A percentile compares a stretch with the other conserved stretches of the same genome.
Conservation (phyloP, 1,284 basidiomycete species). For the Athelia sp. region DNA sequence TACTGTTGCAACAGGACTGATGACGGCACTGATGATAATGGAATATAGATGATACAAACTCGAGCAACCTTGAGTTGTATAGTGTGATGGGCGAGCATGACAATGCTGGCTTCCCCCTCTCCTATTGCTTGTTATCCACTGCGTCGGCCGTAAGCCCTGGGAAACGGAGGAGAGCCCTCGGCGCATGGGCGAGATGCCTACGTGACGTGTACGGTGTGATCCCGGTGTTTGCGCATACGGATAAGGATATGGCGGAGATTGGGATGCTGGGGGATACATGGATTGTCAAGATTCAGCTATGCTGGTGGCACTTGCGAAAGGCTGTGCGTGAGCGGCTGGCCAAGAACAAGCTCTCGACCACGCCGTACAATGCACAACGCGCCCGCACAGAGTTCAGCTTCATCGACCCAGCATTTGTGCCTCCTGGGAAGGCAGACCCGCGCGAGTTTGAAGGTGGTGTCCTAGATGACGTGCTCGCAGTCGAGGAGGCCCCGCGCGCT, state of each 20-base stretch:
- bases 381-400: slow-evolving; percentile 19
- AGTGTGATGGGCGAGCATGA: slow-evolving; percentile 23
- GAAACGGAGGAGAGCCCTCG: slow-evolving; percentile 18
- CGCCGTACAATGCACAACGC: slow-evolving; percentile 17
- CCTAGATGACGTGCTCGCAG: too few species aligned
- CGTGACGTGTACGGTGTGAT: slow-evolving; percentile 16
- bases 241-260: slow-evolving; percentile 30
- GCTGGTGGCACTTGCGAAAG: slow-evolving; percentile 21
- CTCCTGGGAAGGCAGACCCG: slow-evolving; percentile 10
- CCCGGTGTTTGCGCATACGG: slow-evolving; percentile 18
- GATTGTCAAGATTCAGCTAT: slow-evolving; percentile 20
- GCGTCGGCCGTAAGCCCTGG: slow-evolving; percentile 15
- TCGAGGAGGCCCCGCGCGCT: too few species aligned
- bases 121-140: slow-evolving; percentile 25
- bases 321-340: slow-evolving; percentile 16
- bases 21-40: not conserved
- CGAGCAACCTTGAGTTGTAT: slow-evolving; percentile 25
- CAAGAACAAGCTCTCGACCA: slow-evolving; percentile 20
- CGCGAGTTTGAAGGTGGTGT: slow-evolving; percentile 16
- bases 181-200: slow-evolving; percentile 14
- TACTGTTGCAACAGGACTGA: slow-evolving; percentile 1
- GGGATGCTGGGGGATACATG: slow-evolving; percentile 5
- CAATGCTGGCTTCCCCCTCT: slow-evolving; percentile 22
- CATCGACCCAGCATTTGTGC: slow-evolving; percentile 18
- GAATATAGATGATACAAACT: slow-evolving; percentile 23